Evolutionary conservation across 1,139 yeast genomes (phyloP).

Genomic region (Lizanozyma gosingica): DNA sequence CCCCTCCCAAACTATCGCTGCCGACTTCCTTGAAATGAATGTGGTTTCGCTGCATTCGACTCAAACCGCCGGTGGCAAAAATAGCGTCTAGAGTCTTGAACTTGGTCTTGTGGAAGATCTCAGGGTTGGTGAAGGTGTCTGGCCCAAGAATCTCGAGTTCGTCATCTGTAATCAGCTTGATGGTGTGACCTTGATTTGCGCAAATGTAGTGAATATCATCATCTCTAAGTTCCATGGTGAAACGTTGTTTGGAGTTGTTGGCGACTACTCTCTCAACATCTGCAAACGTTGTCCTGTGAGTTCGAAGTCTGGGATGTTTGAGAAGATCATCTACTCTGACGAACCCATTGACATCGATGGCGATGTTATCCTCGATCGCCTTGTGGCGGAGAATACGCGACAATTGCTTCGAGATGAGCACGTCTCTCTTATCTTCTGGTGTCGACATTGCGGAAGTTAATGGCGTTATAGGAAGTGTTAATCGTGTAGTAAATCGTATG

Average conservation of each 20-base stretch:
- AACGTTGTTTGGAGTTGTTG: slow-evolving; percentile 64
- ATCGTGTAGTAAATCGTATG: no score
- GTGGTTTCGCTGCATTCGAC: slow-evolving; percentile 70
- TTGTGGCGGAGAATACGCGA: slow-evolving; percentile 78
- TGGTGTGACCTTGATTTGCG: slow-evolving; percentile 91
- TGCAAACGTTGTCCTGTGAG: slow-evolving; percentile 40
- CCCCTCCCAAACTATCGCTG: slow-evolving; percentile 55
- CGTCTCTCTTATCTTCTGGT: slow-evolving; percentile 37
- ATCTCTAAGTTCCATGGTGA: slow-evolving; percentile 20
- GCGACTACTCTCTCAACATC: slow-evolving; percentile 58
- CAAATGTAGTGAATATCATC: slow-evolving; percentile 39
- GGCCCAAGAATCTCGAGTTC: slow-evolving; percentile 31
- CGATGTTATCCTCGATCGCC: slow-evolving; percentile 61
- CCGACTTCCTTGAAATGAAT: slow-evolving; percentile 51
- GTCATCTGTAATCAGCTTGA: slow-evolving; percentile 33
- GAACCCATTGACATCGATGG: slow-evolving; percentile 62
- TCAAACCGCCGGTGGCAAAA: slow-evolving; percentile 47
- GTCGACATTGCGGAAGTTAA: no score
- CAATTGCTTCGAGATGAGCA: slow-evolving; percentile 60
- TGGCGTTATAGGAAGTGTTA: no score
- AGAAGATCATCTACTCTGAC: slow-evolving; percentile 46
- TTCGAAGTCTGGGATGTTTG: slow-evolving; percentile 48
- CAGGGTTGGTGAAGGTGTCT: slow-evolving; percentile 17
- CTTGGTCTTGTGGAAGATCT: slow-evolving; percentile 71
- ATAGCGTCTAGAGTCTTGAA: slow-evolving; percentile 40